phyloP scores from a whole-genome alignment of 1,284 basidiomycete species.

The Malassezia caprae region DNA sequence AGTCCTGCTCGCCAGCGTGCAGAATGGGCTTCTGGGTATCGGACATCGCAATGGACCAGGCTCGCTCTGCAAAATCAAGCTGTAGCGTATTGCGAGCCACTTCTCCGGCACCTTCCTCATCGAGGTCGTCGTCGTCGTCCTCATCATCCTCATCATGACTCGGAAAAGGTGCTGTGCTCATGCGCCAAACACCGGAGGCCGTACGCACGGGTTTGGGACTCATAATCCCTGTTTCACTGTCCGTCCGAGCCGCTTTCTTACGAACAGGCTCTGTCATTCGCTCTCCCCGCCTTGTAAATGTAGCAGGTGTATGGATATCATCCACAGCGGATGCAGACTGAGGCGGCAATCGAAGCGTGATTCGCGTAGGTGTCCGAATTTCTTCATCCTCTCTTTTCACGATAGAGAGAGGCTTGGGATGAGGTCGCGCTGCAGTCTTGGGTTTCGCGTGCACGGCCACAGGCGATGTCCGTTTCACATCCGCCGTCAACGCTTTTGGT shows the following conservation, averaged over 20 bases:
- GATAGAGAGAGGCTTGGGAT: background rate
- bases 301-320: constrained; percentile 2
- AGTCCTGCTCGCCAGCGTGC: background rate
- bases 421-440: background rate
- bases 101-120: constrained; percentile 1
- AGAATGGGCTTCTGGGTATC: background rate
- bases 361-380: background rate
- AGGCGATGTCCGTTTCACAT: constrained; percentile 13
- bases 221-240: constrained; percentile 2
- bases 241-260: background rate
- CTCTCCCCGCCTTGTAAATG: constrained; percentile 16
- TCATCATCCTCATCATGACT: constrained; percentile 2
- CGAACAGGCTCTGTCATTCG: constrained; percentile 6
- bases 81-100: constrained; percentile 3
- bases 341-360: background rate
- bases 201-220: constrained; percentile 15
- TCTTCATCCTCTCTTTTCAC: background rate
- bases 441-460: background rate
- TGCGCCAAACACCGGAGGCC: constrained; percentile 7
- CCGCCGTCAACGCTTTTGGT: constrained; percentile 29
- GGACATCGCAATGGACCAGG: constrained; percentile 5
- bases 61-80: constrained; percentile 7
- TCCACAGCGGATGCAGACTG: background rate
- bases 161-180: background rate
- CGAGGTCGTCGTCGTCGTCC: constrained; percentile 1